phyloP scores from a whole-genome alignment of 768 basidiomycete genomes.

The Pulveroboletus sp. region DNA sequence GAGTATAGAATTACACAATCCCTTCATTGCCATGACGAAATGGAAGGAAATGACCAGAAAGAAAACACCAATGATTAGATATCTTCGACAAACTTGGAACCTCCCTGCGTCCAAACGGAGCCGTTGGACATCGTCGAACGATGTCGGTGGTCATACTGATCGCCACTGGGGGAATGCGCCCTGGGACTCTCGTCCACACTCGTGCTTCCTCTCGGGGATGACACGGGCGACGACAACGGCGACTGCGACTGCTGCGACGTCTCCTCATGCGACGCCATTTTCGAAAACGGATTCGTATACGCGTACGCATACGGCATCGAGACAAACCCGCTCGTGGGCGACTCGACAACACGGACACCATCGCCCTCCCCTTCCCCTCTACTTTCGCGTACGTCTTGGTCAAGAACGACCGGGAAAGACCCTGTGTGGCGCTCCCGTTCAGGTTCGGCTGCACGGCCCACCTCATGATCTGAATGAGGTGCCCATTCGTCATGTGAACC shows the following conservation, averaged over 20 bases:
- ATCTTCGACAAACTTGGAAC: constrained; percentile 47
- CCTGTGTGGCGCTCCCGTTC: neutral
- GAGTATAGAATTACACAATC: neutral
- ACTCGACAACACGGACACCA: constrained; percentile 18
- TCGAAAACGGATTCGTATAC: constrained; percentile 22
- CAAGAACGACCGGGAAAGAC: constrained; percentile 1
- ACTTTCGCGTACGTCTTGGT: neutral
- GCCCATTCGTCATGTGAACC: constrained; percentile 48
- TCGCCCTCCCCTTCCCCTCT: neutral
- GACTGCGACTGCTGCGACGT: constrained; percentile 23
- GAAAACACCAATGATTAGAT: constrained; percentile 6
- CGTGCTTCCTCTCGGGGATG: constrained; percentile 19
- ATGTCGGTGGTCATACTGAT: constrained; percentile 16
- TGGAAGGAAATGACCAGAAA: neutral
- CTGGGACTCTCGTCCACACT: constrained; percentile 12
- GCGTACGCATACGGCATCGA: constrained; percentile 2
- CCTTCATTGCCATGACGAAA: neutral
- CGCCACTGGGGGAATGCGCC: neutral
- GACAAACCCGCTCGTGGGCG: constrained; percentile 17
- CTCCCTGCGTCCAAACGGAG: constrained; percentile 40
- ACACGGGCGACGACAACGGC: constrained; percentile 24
- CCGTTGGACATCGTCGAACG: constrained; percentile 20
- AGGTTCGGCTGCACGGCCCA: neutral
- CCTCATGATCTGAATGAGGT: constrained; percentile 22
- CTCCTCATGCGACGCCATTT: constrained; percentile 7